Percentiles rank a stretch among this genome's conserved stretches.
phyloP scores from a whole-genome alignment of 2,329 filamentous ascomycete species.

The Sporothrix euskadiensis region DNA sequence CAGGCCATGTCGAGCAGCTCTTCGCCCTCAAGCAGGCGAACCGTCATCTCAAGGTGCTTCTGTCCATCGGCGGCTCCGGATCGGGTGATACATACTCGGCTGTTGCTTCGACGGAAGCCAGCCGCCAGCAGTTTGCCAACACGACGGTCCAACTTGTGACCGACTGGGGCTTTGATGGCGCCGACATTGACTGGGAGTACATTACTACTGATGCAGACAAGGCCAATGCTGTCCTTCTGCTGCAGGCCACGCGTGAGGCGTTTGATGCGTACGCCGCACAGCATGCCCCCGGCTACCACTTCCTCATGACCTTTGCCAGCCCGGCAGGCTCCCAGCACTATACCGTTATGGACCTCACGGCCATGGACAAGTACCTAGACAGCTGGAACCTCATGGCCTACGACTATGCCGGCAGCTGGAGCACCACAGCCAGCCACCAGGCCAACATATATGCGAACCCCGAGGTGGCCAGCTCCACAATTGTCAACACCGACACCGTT shows the following conservation, averaged over 20 bases:
- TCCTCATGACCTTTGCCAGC: slow-evolving; percentile 40
- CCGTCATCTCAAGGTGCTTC: slow-evolving; percentile 73
- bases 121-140: slow-evolving; percentile 65
- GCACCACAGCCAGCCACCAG: slow-evolving; percentile 60
- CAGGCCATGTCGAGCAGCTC: slow-evolving; percentile 76
- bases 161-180: slow-evolving; percentile 62
- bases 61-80: slow-evolving; percentile 81
- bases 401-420: slow-evolving; percentile 69
- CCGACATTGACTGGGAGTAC: slow-evolving; percentile 62
- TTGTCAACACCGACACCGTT: slow-evolving; percentile 67
- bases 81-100: slow-evolving; percentile 69
- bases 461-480: slow-evolving; percentile 58
- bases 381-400: slow-evolving; percentile 67
- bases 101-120: slow-evolving; percentile 61
- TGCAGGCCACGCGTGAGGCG: slow-evolving; percentile 46
- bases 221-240: slow-evolving; percentile 45
- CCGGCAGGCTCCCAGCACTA: slow-evolving; percentile 49
- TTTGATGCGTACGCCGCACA: slow-evolving; percentile 37
- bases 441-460: slow-evolving; percentile 64
- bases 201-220: slow-evolving; percentile 46
- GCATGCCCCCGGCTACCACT: slow-evolving; percentile 39
- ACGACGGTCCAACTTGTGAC: slow-evolving; percentile 68
- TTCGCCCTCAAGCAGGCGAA: slow-evolving; percentile 74
- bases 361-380: slow-evolving; percentile 52
- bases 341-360: slow-evolving; percentile 46